Base-by-base conservation (phyloP, 441 rosid species). In the Metrosideros polymorpha region DNA sequence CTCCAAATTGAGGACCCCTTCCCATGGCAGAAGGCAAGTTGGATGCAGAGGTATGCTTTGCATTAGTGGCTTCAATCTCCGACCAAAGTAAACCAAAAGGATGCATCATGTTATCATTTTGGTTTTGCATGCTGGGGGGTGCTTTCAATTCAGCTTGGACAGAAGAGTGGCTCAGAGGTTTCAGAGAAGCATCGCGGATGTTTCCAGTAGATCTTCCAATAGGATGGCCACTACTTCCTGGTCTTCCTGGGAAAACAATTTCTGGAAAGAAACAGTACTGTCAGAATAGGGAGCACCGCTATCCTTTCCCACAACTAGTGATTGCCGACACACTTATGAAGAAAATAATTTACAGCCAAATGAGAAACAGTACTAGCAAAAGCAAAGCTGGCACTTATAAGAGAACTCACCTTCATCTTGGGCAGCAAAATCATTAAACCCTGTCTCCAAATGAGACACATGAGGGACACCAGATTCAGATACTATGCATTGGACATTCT, bases 61-160 rank as follows among this genome's bases (percentile, higher is more conserved):
- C 85, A 88, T 87, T 89, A 83, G 92, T 84, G 83, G 90, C 89
- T 92, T 94, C 98, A 87, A 96, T 93, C 92, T 97, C 97, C 47
- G 99, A 95, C 98, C 95, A 93, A 85, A 95, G 89, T 89, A 95
- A 90, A 85, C 99, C 97, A 93, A 97, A 94, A 29, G 96, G 98
- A 83, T 94, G 96, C 90, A 94, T 86, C 92, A 92, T 95, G 61
- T 84, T 91, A 85, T 96, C 96, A 85, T 90, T 91, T 87, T 89
- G 93, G 89, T 89, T 89, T 54, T 88, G 89, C 85, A 89, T 83
- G 87, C 88, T 87, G 89, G 93, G 84, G 89, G 93, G 84, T 59
- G 92, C 88, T 59, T 90, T 63, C 66, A 89, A 77, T 75, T 92
- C 93, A 90, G 88, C 88, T 86, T 90, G 88, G 84, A 88, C 89